Evolutionary conservation across 129 eudicot species (phyloP), one percentile per base, ranked within the genome.

Genomic region (Chrysanthemum makinoi): DNA sequence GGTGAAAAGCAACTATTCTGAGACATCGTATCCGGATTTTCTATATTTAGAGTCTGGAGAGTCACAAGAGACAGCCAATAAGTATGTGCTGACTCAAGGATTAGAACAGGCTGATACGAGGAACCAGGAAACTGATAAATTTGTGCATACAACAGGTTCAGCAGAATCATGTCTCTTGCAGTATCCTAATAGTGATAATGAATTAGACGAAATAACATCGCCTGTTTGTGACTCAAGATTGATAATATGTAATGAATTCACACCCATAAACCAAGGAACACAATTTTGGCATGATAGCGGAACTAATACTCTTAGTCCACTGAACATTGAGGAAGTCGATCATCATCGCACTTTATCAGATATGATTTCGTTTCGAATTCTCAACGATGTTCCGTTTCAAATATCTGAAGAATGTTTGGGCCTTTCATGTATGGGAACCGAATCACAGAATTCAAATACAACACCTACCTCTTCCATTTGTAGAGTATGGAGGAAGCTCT

Each of bases 341-440:
- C 81, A 35, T 58, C 76, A 72, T 80, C 55, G 71, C 75, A 0
- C 79, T 10, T 77, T 80, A 60, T 80, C 88, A 13, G 85, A 84
- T 77, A 66, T 63, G 17, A 60, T 60, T 60, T 60, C 65, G 15
- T 59, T 70, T 69, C 66, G 83, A 80, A 65, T 62, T 72, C 73
- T 69, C 43, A 46, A 69, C 18, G 14, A 22, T 47, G 16, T 54
- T 55, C 68, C 72, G 58, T 50, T 69, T 48, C 39, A 73, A 39
- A 16, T 12, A 17, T 75, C 73, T 66, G 88, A 74, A 24, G 76
- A 74, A 4, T 73, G 69, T 24, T 60, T 60, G 39, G 26, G 65
- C 15, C 46, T 75, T 51, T 79, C 78, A 50, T 79, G 78, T 62
- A 48, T 75, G 66, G 70, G 59, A 28, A 70, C 73, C 6, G 86